A percentile compares a stretch with the other conserved stretches of the same genome.
Conservation (phyloP, 2,329 filamentous ascomycete species). For the Dendryphion nanum region DNA sequence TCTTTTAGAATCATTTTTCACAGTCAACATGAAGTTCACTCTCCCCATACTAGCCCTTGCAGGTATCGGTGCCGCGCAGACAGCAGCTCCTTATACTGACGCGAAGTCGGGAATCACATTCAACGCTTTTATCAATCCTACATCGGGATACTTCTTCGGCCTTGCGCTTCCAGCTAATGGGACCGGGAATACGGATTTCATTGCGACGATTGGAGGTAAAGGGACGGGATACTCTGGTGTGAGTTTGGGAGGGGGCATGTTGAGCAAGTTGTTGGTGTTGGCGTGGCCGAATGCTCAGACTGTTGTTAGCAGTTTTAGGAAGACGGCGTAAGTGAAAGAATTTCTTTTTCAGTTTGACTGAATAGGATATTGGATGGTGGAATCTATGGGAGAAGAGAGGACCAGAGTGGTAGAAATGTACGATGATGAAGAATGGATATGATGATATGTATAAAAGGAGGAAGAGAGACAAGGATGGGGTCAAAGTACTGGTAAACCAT, state of each 20-base stretch:
- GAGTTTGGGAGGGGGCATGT: conserved; percentile 49
- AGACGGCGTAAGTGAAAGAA: conserved; percentile 29
- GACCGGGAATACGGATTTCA: conserved; percentile 49
- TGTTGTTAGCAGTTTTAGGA: conserved; percentile 47
- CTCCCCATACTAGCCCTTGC: conserved; percentile 8
- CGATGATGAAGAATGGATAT: too few relatives aligned
- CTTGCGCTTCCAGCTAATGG: conserved; percentile 46
- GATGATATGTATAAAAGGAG: too few relatives aligned
- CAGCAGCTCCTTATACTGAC: conserved; percentile 25
- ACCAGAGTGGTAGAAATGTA: neutral
- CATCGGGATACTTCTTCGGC: conserved; percentile 46
- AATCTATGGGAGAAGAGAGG: neutral
- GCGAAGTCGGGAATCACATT: conserved; percentile 27
- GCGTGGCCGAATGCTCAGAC: conserved; percentile 51
- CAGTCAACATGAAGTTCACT: conserved; percentile 19
- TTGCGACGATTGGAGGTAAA: conserved; percentile 52
- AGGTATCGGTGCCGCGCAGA: conserved; percentile 14
- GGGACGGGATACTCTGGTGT: conserved; percentile 51
- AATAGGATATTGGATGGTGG: neutral
- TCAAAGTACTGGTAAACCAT: too few relatives aligned
- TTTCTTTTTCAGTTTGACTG: neutral
- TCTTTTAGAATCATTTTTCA: too few relatives aligned
- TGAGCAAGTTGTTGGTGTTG: conserved; percentile 48
- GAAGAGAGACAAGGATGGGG: too few relatives aligned
- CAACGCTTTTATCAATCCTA: conserved; percentile 23